These are phyloP conservation scores for Adansonia digitata DNA, from an alignment of 345 rosid genomes.

Conservation along the genomic window DNA sequence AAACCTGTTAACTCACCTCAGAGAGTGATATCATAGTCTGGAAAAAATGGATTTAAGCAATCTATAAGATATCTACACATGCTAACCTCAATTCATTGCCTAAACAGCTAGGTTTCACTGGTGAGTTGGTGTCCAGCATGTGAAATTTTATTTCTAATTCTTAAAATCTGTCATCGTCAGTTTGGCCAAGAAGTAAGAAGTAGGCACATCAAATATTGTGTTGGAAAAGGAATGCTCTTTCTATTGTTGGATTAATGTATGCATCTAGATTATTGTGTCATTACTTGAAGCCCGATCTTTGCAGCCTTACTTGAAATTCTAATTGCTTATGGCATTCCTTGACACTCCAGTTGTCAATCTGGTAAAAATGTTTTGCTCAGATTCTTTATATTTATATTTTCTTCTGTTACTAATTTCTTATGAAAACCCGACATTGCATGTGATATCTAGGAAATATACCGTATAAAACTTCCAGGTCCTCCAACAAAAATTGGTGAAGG, in stretches of 20 bases:
- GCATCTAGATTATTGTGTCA: background rate
- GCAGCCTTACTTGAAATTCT: background rate
- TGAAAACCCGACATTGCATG: background rate
- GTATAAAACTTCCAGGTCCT: conserved; percentile 94
- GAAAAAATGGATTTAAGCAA: background rate
- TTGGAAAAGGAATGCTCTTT: background rate
- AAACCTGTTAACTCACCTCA: background rate
- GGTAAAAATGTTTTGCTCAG: background rate
- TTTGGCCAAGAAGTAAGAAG: background rate
- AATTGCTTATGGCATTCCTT: background rate
- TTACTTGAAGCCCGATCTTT: background rate
- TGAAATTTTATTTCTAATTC: background rate
- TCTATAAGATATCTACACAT: background rate
- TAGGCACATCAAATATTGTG: background rate
- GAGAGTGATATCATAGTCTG: background rate
- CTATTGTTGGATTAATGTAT: background rate
- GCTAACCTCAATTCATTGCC: background rate
- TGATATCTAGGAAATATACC: conserved; percentile 81
- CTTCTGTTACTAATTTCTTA: background rate
- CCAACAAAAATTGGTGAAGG: conserved; percentile 95
- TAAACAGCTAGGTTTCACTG: background rate
- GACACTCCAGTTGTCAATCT: background rate
- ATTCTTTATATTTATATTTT: background rate
- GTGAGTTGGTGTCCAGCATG: background rate
- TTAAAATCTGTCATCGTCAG: background rate